Evolutionary conservation across 495 filamentous ascomycete species (phyloP).

Genomic region (Neurospora sp.): DNA sequence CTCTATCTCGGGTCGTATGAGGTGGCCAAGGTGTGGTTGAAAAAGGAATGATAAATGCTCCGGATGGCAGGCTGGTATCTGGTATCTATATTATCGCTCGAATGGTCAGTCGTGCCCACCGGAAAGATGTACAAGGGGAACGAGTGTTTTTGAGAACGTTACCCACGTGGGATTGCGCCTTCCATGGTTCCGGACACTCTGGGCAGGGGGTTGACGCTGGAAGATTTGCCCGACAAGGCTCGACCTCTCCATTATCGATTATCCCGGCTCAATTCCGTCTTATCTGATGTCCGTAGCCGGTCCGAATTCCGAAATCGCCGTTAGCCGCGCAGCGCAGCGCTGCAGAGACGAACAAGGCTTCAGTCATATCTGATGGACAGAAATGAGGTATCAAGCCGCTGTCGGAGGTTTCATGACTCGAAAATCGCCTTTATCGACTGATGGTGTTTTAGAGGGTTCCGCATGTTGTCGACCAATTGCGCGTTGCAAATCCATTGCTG

Average conservation of each 20-base stretch:
- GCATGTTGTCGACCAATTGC: neutral
- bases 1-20: conserved; percentile 85
- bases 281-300: neutral
- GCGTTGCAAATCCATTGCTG: neutral
- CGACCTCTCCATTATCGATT: neutral
- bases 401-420: neutral
- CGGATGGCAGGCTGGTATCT: neutral
- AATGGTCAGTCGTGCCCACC: neutral
- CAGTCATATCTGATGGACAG: neutral
- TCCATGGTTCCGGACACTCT: neutral
- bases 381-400: neutral
- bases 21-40: conserved; percentile 60
- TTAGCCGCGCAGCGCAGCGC: neutral
- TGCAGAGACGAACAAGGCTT: neutral
- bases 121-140: neutral
- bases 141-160: neutral
- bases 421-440: neutral
- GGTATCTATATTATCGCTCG: neutral
- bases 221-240: neutral
- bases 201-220: neutral
- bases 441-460: neutral
- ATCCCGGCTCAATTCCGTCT: neutral
- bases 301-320: neutral
- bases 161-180: neutral
- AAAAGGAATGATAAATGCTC: conserved; percentile 2